Percentiles rank a stretch among this genome's conserved stretches.
These are phyloP conservation scores for Mycothermus thermophilus DNA, from an alignment of 495 filamentous ascomycete species.

Conservation along the genomic window DNA sequence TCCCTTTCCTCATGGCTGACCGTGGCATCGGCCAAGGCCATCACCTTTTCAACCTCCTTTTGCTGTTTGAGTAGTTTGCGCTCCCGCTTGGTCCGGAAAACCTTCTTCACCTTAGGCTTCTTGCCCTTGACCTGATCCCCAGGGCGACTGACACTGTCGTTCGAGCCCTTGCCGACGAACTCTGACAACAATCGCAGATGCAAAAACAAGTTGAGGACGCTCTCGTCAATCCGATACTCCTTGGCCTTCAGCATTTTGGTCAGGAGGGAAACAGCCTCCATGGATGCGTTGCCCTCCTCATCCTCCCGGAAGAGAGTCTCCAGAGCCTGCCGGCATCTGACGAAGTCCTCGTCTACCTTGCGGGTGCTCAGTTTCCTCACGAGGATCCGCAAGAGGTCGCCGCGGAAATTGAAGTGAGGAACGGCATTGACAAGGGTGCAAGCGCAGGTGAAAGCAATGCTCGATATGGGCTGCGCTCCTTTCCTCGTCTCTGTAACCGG, in stretches of 20 bases:
- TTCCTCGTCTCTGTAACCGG: constrained; percentile 19
- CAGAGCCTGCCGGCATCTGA: constrained; percentile 65
- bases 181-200: constrained; percentile 79
- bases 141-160: constrained; percentile 50
- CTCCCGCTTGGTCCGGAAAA: constrained; percentile 34
- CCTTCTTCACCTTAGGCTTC: constrained; percentile 56
- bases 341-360: constrained; percentile 53
- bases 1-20: constrained; percentile 88
- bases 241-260: constrained; percentile 88
- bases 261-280: constrained; percentile 73
- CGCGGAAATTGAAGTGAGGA: constrained; percentile 92
- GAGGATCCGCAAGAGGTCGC: constrained; percentile 73
- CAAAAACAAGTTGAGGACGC: constrained; percentile 78
- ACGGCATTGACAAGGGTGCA: constrained; percentile 64
- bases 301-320: constrained; percentile 75
- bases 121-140: constrained; percentile 37
- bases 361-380: constrained; percentile 64
- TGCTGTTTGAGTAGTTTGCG: constrained; percentile 61
- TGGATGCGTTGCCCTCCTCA: constrained; percentile 71
- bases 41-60: constrained; percentile 79
- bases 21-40: constrained; percentile 78
- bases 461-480: constrained; percentile 35
- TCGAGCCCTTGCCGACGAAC: constrained; percentile 68
- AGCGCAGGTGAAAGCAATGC: constrained; percentile 70
- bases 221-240: constrained; percentile 69